These are phyloP conservation scores for Epicoccum sorghinum DNA, from an alignment of 2,329 filamentous ascomycete species.

Conservation along the genomic window DNA sequence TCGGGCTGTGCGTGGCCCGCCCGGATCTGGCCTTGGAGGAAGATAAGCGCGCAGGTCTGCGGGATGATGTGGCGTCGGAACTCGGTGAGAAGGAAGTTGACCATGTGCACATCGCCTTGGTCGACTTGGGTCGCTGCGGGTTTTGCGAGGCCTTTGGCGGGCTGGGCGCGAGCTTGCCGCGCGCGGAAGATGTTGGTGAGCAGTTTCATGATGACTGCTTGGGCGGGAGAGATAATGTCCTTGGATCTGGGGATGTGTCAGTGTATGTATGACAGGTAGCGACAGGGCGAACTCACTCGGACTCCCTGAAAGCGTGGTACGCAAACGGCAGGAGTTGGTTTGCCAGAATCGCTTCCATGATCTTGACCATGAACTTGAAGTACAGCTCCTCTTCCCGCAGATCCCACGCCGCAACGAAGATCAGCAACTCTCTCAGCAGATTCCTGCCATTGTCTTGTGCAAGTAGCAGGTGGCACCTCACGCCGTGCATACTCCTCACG, in stretches of 20 bases:
- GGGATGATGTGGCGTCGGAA: slow-evolving; percentile 93
- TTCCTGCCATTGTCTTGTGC: slow-evolving; percentile 91
- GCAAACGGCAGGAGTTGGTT: slow-evolving; percentile 90
- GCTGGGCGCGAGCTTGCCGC: slow-evolving; percentile 50
- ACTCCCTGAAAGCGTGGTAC: slow-evolving; percentile 86
- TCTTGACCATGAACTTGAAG: slow-evolving; percentile 95
- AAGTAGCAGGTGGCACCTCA: slow-evolving; percentile 85
- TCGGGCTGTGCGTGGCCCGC: slow-evolving; percentile 75
- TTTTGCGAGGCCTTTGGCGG: slow-evolving; percentile 53
- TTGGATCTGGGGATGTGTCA: slow-evolving; percentile 62
- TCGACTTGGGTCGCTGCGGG: slow-evolving; percentile 56
- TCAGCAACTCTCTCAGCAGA: slow-evolving; percentile 84
- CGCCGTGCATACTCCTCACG: slow-evolving; percentile 81
- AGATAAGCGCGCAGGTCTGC: slow-evolving; percentile 92
- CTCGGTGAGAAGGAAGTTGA: slow-evolving; percentile 91
- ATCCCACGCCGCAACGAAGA: slow-evolving; percentile 97
- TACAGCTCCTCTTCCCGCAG: slow-evolving; percentile 91
- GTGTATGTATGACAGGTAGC: neutral
- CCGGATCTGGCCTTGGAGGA: slow-evolving; percentile 88
- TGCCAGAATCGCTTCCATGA: slow-evolving; percentile 89
- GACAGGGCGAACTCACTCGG: slow-evolving; percentile 34
- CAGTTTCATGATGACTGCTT: slow-evolving; percentile 89
- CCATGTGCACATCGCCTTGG: slow-evolving; percentile 66
- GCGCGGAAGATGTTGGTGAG: slow-evolving; percentile 87
- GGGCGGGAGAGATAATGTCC: slow-evolving; percentile 93